These are phyloP conservation scores for Phytophthora cactorum DNA, from an alignment of 352 stramenopile species.

Conservation along the genomic window DNA sequence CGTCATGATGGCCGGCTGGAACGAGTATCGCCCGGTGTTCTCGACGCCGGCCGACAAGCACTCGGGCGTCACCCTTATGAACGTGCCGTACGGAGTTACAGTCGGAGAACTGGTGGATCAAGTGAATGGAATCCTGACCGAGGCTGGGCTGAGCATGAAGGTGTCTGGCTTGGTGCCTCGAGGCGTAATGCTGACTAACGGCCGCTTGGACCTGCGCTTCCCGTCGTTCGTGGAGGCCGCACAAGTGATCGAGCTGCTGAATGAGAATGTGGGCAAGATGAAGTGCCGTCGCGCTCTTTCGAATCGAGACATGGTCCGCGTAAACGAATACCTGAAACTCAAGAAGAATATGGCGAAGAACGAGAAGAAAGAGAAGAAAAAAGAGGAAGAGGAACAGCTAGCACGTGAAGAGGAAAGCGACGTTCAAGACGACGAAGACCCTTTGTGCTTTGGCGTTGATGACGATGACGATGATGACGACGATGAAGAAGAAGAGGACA, in stretches of 20 bases:
- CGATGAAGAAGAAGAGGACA: slow-evolving; percentile 39
- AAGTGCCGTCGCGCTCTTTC: slow-evolving; percentile 56
- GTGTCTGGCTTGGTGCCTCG: slow-evolving; percentile 60
- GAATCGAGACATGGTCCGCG: slow-evolving; percentile 50
- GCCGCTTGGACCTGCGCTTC: slow-evolving; percentile 78
- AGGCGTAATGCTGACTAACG: slow-evolving; percentile 76
- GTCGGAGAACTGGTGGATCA: slow-evolving; percentile 65
- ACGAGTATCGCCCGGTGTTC: slow-evolving; percentile 86
- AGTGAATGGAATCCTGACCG: slow-evolving; percentile 58
- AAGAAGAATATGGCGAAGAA: slow-evolving; percentile 45
- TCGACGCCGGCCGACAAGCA: slow-evolving; percentile 55
- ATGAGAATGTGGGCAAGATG: slow-evolving; percentile 56
- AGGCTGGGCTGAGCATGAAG: slow-evolving; percentile 59
- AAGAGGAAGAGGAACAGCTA: slow-evolving; percentile 26
- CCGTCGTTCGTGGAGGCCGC: slow-evolving; percentile 74
- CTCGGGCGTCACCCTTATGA: slow-evolving; percentile 70
- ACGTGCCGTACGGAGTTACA: slow-evolving; percentile 78
- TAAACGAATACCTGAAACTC: slow-evolving; percentile 46
- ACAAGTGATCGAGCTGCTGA: slow-evolving; percentile 73
- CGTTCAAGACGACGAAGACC: slow-evolving; percentile 29
- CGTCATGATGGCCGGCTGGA: slow-evolving; percentile 86
- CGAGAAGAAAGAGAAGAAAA: slow-evolving; percentile 19
- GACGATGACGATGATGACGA: slow-evolving; percentile 36
- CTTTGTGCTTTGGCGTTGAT: slow-evolving; percentile 30
- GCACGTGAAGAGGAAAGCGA: slow-evolving; percentile 38